phyloP scores from a whole-genome alignment of 441 rosid genomes.

The Corymbia calophylla region DNA sequence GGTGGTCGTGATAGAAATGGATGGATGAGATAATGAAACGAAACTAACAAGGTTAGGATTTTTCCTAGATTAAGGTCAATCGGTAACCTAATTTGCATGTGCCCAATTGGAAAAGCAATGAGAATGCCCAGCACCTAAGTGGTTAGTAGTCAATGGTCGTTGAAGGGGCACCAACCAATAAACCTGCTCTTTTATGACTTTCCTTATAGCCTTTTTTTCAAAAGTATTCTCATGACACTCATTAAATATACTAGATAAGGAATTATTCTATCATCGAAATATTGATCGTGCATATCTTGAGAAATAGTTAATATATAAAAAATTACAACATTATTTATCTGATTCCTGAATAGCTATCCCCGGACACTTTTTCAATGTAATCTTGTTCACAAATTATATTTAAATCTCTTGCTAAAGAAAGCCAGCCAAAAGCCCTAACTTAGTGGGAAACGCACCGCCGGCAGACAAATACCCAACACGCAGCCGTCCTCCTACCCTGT shows the following conservation, averaged over 20 bases:
- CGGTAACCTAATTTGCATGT: neutral
- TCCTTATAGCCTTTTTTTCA: rapidly evolving
- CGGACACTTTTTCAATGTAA: neutral
- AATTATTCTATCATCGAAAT: neutral
- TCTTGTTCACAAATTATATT: neutral
- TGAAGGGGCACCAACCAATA: neutral
- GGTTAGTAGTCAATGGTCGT: neutral
- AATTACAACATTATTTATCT: neutral
- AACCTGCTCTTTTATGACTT: neutral
- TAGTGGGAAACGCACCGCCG: slow-evolving; percentile 54
- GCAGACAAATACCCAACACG: slow-evolving; percentile 31
- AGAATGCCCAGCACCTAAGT: neutral
- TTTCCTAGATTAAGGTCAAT: neutral
- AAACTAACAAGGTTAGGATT: neutral
- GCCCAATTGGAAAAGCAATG: neutral
- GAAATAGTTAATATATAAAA: neutral
- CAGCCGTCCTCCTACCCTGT: slow-evolving; percentile 28
- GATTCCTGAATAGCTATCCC: neutral
- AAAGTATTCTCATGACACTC: neutral
- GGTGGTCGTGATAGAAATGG: neutral
- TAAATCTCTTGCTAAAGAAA: neutral
- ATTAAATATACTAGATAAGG: neutral
- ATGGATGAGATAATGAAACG: neutral
- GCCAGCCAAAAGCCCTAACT: neutral
- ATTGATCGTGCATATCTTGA: neutral